Evolutionary conservation across 1,139 yeast species (phyloP), one percentile per base, ranked within the genome.

Genomic region (Ogataea hybrid): DNA sequence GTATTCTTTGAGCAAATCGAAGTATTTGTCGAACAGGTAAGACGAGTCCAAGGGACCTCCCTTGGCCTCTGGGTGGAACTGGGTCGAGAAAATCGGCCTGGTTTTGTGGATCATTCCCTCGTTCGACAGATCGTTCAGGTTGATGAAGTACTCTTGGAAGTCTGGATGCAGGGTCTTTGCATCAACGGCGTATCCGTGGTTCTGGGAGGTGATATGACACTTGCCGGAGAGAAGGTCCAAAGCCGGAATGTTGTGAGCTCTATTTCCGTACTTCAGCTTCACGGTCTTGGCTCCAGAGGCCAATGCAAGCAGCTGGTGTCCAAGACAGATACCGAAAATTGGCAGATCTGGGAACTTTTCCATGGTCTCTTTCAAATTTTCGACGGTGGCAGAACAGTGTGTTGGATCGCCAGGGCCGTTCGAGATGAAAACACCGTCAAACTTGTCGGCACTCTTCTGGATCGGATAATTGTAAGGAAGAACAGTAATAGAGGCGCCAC

Each of bases 351-450:
- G 75, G 33, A 65, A 61, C 39, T 61, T 59, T 33, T 76, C 75
- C 82, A 92, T 82, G 45, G 94, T 79, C 61, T 78, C 72, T 60
- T 75, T 78, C 65, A 92, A 75, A 67, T 83, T 80, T 55, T 75
- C 77, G 36, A 87, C 88, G 12, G 98, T 92, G 34, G 79, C 63
- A 32, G 84, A 66, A 71, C 97, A 90, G 68, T 87, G 95, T 42
- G 95, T 86, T 62, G 98, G 98, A 68, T 92, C 97, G 59, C 98
- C 98, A 37, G 98, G 98, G 40, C 98, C 98, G 64, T 92, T 92
- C 39, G 97, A 87, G 54, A 92, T 81, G 70, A 92, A 92, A 43
- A 92, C 69, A 58, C 97, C 98, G 62, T 92, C 98, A 61, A 89
- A 92, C 65, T 85, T 86, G 64, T 79, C 79, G 46, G 96, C 97